phyloP scores from a whole-genome alignment of 805 yeast genomes.

The Spathaspora arborariae region DNA sequence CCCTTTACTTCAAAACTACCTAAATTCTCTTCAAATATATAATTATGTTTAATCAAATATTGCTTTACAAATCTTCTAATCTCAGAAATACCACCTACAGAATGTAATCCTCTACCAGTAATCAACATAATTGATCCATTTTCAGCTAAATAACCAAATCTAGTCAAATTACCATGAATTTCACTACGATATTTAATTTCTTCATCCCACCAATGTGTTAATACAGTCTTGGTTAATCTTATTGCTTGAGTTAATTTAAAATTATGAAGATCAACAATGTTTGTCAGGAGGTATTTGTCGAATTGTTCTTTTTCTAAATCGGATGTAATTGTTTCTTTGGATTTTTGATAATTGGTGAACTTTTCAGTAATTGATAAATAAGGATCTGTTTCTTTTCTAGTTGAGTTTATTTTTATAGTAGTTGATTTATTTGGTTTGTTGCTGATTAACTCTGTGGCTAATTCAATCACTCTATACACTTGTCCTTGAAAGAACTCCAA shows the following conservation, averaged over 20 bases:
- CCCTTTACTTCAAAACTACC: constrained; percentile 20
- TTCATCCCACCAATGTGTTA: constrained; percentile 59
- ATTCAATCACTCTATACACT: constrained; percentile 24
- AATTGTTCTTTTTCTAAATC: neutral
- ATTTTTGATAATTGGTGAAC: neutral
- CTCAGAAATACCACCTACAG: constrained; percentile 51
- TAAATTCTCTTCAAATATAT: constrained; percentile 43
- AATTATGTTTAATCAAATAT: constrained; percentile 34
- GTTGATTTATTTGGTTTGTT: constrained; percentile 1
- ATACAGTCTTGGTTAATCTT: constrained; percentile 26
- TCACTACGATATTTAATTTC: constrained; percentile 43
- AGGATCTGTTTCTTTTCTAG: neutral
- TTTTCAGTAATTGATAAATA: constrained; percentile 1
- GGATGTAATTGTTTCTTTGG: neutral
- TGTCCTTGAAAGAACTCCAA: constrained; percentile 45
- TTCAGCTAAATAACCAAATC: constrained; percentile 31
- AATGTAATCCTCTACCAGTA: constrained; percentile 73
- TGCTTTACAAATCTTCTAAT: constrained; percentile 42
- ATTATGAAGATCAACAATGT: constrained; percentile 55
- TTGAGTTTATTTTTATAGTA: neutral
- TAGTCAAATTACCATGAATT: constrained; percentile 30
- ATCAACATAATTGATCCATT: constrained; percentile 45
- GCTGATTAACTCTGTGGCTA: constrained; percentile 1
- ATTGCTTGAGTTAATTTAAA: constrained; percentile 47
- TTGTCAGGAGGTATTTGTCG: constrained; percentile 3